These are phyloP conservation scores for Pseudozyma sp. DNA, from an alignment of 1,284 basidiomycete species.

Conservation along the genomic window DNA sequence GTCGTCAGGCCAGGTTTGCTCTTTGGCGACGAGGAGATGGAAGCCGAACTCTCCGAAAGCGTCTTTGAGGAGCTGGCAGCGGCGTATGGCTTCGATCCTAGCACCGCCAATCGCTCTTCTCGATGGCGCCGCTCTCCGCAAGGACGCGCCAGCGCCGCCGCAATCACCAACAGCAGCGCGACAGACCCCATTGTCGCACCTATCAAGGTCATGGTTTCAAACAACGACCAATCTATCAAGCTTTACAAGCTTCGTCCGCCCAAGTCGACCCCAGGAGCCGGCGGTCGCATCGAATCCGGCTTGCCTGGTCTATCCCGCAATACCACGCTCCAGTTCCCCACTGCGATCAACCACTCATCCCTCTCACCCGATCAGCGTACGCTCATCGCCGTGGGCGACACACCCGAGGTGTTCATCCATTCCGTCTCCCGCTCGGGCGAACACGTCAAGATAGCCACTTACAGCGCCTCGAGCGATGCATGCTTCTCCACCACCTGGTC, in stretches of 20 bases:
- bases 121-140: constrained; percentile 21
- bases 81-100: constrained; percentile 40
- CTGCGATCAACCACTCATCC: constrained; percentile 55
- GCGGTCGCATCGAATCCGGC: constrained; percentile 52
- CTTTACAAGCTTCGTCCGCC: constrained; percentile 70
- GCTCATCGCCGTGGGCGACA: constrained; percentile 86
- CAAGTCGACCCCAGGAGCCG: constrained; percentile 62
- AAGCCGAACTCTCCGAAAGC: constrained; percentile 39
- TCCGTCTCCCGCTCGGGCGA: constrained; percentile 41
- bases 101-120: constrained; percentile 29
- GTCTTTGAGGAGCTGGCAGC: constrained; percentile 47
- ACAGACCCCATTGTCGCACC: constrained; percentile 10
- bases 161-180: background rate
- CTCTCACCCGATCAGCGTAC: constrained; percentile 85
- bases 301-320: constrained; percentile 74
- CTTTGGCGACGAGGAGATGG: constrained; percentile 45
- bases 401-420: constrained; percentile 77
- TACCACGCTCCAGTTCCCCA: constrained; percentile 47
- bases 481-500: constrained; percentile 88
- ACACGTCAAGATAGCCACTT: constrained; percentile 46
- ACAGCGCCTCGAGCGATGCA: constrained; percentile 69
- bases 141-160: background rate
- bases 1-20: constrained; percentile 30
- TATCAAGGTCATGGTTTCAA: constrained; percentile 76
- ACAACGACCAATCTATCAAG: constrained; percentile 82